Percentiles rank a stretch among this genome's conserved stretches.
Conservation (phyloP, 75 land plant genomes). For the Pseudotsuga menziesii region DNA sequence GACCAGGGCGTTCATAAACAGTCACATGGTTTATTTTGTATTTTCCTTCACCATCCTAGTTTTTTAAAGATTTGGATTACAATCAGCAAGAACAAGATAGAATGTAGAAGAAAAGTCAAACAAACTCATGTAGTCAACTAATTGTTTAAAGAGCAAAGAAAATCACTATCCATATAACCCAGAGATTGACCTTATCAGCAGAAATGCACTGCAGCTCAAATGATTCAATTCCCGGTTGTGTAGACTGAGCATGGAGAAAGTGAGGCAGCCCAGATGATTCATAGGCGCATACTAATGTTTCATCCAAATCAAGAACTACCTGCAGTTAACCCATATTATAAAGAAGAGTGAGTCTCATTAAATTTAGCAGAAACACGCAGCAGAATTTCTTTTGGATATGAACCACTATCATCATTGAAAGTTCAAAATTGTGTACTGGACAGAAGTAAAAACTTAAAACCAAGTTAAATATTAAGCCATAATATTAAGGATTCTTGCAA, state of each 20-base stretch:
- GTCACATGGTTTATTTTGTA: conserved; percentile 71
- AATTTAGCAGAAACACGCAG: background rate
- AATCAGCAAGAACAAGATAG: background rate
- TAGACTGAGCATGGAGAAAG: conserved; percentile 51
- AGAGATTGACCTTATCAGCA: conserved; percentile 51
- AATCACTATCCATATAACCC: background rate
- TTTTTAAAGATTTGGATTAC: background rate
- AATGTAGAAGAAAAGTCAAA: background rate
- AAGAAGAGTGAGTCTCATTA: background rate
- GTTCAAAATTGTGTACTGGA: background rate
- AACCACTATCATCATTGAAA: background rate
- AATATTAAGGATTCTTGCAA: background rate
- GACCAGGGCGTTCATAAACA: conserved; percentile 88
- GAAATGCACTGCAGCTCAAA: conserved; percentile 81
- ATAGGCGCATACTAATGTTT: conserved; percentile 95
- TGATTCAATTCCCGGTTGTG: conserved; percentile 60
- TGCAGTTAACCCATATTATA: conserved; percentile 15
- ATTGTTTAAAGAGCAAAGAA: background rate
- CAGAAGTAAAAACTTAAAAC: background rate
- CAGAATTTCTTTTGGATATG: background rate
- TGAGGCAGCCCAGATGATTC: conserved; percentile 69
- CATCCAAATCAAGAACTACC: conserved; percentile 97
- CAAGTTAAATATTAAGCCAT: too few relatives aligned
- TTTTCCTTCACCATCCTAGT: conserved; percentile 71
- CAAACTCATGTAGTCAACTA: background rate